phyloP scores from a whole-genome alignment of 352 stramenopile species.

The Globisporangium yorkense region DNA sequence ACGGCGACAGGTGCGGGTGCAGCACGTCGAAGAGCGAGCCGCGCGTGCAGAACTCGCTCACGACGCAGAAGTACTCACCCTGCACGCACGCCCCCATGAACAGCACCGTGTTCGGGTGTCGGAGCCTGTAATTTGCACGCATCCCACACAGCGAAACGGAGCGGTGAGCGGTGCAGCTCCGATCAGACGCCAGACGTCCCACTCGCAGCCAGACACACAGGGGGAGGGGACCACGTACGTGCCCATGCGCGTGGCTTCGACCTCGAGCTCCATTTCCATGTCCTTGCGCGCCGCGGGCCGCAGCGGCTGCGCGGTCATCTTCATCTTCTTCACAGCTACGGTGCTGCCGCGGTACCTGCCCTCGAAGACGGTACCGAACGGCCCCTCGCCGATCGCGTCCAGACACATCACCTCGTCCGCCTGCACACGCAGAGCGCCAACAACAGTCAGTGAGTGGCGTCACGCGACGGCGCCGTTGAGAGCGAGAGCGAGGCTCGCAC shows the following conservation, averaged over 20 bases:
- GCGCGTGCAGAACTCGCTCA: conserved; percentile 94
- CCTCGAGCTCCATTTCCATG: conserved; percentile 80
- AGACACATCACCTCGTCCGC: conserved; percentile 82
- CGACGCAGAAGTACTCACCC: conserved; percentile 94
- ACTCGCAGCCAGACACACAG: background rate
- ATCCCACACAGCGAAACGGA: background rate
- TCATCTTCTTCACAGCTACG: conserved; percentile 86
- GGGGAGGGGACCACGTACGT: conserved; percentile 14
- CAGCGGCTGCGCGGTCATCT: conserved; percentile 54
- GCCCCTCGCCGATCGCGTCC: conserved; percentile 71
- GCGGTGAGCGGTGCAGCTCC: background rate
- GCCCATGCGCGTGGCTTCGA: conserved; percentile 79
- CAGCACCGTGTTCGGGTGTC: conserved; percentile 98
- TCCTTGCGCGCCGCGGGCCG: conserved; percentile 59
- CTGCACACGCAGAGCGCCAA: conserved; percentile 16
- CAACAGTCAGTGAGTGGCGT: background rate
- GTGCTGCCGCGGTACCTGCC: conserved; percentile 80
- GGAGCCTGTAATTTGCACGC: conserved; percentile 36
- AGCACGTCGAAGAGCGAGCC: conserved; percentile 96
- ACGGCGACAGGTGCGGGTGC: conserved; percentile 37
- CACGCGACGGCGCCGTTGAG: background rate
- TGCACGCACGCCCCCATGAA: conserved; percentile 97
- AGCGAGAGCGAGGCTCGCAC: conserved; percentile 20
- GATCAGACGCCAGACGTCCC: background rate
- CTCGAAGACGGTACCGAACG: conserved; percentile 80